These are phyloP conservation scores for Vachellia pachyceras DNA, from an alignment of 306 rosid genomes.

Conservation along the genomic window DNA sequence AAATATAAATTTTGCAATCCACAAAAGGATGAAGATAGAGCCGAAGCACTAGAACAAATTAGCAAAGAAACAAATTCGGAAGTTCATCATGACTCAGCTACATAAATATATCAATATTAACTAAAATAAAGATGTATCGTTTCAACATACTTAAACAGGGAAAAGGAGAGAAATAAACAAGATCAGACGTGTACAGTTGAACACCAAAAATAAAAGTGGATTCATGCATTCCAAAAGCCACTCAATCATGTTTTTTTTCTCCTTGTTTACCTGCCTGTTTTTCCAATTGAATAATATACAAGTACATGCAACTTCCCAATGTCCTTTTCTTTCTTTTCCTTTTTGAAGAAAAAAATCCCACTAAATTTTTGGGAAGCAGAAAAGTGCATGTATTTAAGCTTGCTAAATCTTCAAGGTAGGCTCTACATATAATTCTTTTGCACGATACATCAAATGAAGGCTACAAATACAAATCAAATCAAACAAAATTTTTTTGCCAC, in stretches of 20 bases:
- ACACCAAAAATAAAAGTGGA: not conserved
- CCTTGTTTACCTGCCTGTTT: not conserved
- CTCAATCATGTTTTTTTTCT: slow-evolving; percentile 6
- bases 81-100: slow-evolving; percentile 9
- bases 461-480: not conserved
- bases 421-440: slow-evolving; percentile 21
- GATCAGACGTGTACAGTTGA: slow-evolving; percentile 12
- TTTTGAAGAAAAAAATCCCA: not conserved
- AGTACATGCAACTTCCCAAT: not conserved
- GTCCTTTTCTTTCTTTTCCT: not conserved
- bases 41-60: not conserved
- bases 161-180: slow-evolving; percentile 11
- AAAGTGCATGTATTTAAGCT: not conserved
- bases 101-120: not conserved
- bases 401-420: not conserved
- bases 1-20: slow-evolving; percentile 11
- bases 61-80: not conserved
- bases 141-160: not conserved
- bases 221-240: slow-evolving; percentile 13
- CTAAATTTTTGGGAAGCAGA: not conserved
- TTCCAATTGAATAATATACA: slow-evolving; percentile 25
- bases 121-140: slow-evolving; percentile 12
- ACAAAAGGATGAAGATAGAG: slow-evolving; percentile 11
- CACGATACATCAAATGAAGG: slow-evolving; percentile 1
- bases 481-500: not conserved